Evolutionary conservation across 192 early-diverging fungal genomes (phyloP).

Genomic region (Coemansia sp.): DNA sequence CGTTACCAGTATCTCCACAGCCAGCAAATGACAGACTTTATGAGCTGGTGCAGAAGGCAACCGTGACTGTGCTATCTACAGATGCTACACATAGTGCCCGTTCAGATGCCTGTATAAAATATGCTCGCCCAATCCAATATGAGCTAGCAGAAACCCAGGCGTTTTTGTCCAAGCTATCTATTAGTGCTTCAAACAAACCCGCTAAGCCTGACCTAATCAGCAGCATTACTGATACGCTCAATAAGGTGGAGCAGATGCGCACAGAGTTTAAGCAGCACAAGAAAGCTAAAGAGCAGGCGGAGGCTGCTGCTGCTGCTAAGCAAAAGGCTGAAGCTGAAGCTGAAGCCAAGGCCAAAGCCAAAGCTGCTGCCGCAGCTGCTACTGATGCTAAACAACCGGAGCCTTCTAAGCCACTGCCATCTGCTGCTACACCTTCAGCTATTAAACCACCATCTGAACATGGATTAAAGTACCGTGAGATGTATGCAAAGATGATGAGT

Average conservation of each 20-base stretch:
- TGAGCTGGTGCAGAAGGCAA: constrained; percentile 12
- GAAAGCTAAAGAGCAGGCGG: constrained; percentile 11
- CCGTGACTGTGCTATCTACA: not conserved
- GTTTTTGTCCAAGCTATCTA: constrained; percentile 21
- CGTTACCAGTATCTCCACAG: not conserved
- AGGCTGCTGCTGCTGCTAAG: not conserved
- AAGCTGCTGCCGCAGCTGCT: too few species aligned
- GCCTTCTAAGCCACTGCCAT: too few species aligned
- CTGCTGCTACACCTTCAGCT: too few species aligned
- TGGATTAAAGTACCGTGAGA: constrained; percentile 21
- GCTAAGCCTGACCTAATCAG: too few species aligned
- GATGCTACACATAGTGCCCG: constrained; percentile 7
- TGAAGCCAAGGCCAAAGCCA: not conserved
- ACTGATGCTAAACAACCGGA: too few species aligned
- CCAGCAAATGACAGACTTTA: constrained; percentile 7
- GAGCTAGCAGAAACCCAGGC: constrained; percentile 30
- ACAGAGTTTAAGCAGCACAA: constrained; percentile 19
- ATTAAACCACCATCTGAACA: not conserved
- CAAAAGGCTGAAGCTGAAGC: constrained; percentile 7
- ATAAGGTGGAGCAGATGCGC: constrained; percentile 28
- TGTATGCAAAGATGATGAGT: constrained; percentile 29
- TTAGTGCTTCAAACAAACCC: not conserved
- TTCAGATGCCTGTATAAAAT: constrained; percentile 14
- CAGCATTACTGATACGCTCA: constrained; percentile 14
- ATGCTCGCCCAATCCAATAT: constrained; percentile 22